Base-by-base conservation (phyloP, 306 rosid species). In the Alnus rubra region DNA sequence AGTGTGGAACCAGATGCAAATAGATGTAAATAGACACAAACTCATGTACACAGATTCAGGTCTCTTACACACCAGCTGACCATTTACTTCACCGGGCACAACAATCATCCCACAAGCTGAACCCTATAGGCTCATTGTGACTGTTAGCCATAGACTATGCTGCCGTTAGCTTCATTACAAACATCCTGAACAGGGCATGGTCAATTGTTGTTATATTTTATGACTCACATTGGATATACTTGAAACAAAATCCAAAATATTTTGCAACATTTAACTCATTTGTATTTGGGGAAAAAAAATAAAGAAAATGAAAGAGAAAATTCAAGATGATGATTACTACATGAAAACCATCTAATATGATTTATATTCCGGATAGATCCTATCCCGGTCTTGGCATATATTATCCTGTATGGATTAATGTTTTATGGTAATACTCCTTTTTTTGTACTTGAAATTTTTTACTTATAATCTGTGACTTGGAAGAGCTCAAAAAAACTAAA, bases 221-320 rank as follows among this genome's bases (percentile, higher is more conserved):
- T 77, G 68, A 74, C 60, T 83, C 74, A 11, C 71, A 47, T 62
- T 69, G 62, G 71, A 76, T 63, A 31, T 9, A 69, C 60, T 44
- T n/a, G 65, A 50, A 58, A 13, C 79, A 69, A 70, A 31, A 42
- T 74, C 33, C 2, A 14, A 35, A 64, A 13, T 11, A 15, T 64
- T 53, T 12, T 62, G 68, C 39, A 62, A 18, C 28, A 23, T 23
- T 23, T 23, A 23, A 23, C 28, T 23, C 28, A 23, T 33, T 13
- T 11, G 6, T 14, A 2, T 33, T 16, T 33, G 15, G 14, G 14
- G 70, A 8, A 16, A 39, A 15, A 15, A 39, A 13, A 55, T 55
- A n/a, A 64, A 31, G 8, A 11, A 37, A 35, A 13, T 64, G 71
- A 14, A 47, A 42, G 52, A 7, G 37, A 59, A 69, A 48, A 18